Percentiles rank a stretch among this genome's conserved stretches.
Evolutionary conservation across 1,284 basidiomycete genomes (phyloP).

Genomic region (Malassezia pachydermatis): DNA sequence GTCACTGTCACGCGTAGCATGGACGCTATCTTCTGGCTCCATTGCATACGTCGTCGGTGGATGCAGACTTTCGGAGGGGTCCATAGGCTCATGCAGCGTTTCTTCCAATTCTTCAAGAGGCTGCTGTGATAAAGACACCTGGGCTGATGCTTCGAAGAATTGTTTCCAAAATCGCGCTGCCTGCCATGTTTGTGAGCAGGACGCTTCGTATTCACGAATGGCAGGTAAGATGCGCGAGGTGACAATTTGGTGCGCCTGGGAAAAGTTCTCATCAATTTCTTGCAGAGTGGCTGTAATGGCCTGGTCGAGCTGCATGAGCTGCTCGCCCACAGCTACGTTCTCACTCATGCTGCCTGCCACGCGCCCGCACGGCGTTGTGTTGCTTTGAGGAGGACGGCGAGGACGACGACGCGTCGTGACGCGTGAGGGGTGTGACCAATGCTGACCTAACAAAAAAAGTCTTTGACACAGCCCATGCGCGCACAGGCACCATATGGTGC

Average conservation of each 20-base stretch:
- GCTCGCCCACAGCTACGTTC: constrained; percentile 53
- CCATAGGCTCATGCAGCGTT: neutral
- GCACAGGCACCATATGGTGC: no score
- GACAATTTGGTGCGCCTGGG: constrained; percentile 75
- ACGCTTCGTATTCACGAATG: constrained; percentile 74
- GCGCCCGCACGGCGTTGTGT: neutral
- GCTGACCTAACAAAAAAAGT: no score
- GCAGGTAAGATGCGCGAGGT: constrained; percentile 71
- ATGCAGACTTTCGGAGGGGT: neutral
- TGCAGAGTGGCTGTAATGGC: constrained; percentile 69
- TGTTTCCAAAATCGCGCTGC: constrained; percentile 92
- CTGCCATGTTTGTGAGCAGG: constrained; percentile 73
- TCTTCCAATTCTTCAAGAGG: constrained; percentile 17
- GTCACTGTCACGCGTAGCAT: constrained; percentile 15
- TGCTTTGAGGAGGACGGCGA: neutral
- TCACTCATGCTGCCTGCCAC: neutral
- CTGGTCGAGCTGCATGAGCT: constrained; percentile 90
- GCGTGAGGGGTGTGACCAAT: no score
- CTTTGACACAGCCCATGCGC: no score
- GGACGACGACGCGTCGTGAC: no score
- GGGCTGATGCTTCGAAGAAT: constrained; percentile 82
- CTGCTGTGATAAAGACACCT: constrained; percentile 58
- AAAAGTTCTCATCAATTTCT: constrained; percentile 88
- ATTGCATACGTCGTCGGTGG: neutral
- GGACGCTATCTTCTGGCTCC: constrained; percentile 4